Conservation (phyloP, 176 grass and related monocot species). For the Urochloa ruziziensis region DNA sequence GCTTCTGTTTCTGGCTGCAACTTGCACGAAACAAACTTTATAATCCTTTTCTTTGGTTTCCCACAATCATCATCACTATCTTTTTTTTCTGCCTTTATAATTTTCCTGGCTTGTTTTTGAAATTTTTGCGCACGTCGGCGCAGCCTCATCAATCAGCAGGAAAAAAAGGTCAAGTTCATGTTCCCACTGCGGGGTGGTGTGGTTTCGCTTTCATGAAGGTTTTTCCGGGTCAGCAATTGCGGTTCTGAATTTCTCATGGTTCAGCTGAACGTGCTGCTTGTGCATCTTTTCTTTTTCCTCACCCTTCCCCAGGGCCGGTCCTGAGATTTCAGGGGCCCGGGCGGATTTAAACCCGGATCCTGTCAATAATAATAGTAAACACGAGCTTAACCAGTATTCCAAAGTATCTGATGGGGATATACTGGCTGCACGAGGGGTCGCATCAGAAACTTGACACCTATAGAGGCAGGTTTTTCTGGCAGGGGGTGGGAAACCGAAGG, state of each 20-base stretch:
- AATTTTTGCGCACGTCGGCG: background rate
- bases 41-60: background rate
- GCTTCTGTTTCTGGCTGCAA: background rate
- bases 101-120: background rate
- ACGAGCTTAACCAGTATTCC: too few relatives aligned
- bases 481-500: too few relatives aligned
- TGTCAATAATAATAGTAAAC: too few relatives aligned
- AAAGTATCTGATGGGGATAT: too few relatives aligned
- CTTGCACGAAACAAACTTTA: constrained; percentile 9
- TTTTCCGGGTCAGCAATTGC: constrained; percentile 14
- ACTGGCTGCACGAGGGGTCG: too few relatives aligned
- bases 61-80: background rate
- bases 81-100: background rate
- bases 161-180: background rate
- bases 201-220: constrained; percentile 18
- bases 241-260: background rate
- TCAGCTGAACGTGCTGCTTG: background rate
- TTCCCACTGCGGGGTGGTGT: background rate
- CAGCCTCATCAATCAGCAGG: background rate
- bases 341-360: too few relatives aligned
- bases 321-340: too few relatives aligned
- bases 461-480: too few relatives aligned
- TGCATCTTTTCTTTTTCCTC: background rate
- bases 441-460: too few relatives aligned
- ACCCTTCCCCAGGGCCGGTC: background rate